Evolutionary conservation across 1,284 basidiomycete species (phyloP).

Genomic region (Ustilago loliicola): DNA sequence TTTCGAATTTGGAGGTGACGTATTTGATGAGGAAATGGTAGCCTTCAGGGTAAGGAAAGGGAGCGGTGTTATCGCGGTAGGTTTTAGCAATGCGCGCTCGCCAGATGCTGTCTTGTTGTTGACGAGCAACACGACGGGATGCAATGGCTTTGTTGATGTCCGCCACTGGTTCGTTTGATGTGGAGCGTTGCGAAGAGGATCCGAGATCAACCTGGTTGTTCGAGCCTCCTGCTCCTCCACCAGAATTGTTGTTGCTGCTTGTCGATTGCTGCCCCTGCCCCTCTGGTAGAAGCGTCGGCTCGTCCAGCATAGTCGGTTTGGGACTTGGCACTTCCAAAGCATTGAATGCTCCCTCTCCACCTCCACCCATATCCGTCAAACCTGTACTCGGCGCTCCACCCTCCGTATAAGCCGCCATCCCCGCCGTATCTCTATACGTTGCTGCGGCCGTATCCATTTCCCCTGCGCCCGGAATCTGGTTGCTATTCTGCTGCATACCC

Average conservation of each 20-base stretch:
- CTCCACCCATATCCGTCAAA: slow-evolving; percentile 24
- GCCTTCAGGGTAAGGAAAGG: slow-evolving; percentile 68
- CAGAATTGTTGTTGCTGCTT: slow-evolving; percentile 9
- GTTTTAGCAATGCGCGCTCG: slow-evolving; percentile 65
- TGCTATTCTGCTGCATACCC: slow-evolving; percentile 24
- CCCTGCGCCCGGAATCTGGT: slow-evolving; percentile 27
- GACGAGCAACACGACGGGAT: slow-evolving; percentile 42
- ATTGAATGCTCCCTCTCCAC: slow-evolving; percentile 36
- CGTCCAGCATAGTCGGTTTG: slow-evolving; percentile 34
- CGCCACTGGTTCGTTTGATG: slow-evolving; percentile 47
- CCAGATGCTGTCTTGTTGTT: slow-evolving; percentile 61
- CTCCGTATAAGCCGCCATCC: slow-evolving; percentile 25
- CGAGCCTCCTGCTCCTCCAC: background rate
- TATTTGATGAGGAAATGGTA: slow-evolving; percentile 70
- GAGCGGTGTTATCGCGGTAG: slow-evolving; percentile 60
- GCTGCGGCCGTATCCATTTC: slow-evolving; percentile 43
- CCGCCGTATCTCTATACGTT: slow-evolving; percentile 44
- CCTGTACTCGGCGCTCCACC: slow-evolving; percentile 14
- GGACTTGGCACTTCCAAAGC: slow-evolving; percentile 62
- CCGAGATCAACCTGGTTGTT: slow-evolving; percentile 37
- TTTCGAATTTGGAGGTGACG: slow-evolving; percentile 82
- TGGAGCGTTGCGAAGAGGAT: slow-evolving; percentile 40
- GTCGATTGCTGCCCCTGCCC: slow-evolving; percentile 14
- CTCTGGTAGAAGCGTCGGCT: slow-evolving; percentile 13
- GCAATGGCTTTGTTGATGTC: slow-evolving; percentile 54